These are phyloP conservation scores for Leptographium galeiforme DNA, from an alignment of 2,329 filamentous ascomycete species.

Conservation along the genomic window DNA sequence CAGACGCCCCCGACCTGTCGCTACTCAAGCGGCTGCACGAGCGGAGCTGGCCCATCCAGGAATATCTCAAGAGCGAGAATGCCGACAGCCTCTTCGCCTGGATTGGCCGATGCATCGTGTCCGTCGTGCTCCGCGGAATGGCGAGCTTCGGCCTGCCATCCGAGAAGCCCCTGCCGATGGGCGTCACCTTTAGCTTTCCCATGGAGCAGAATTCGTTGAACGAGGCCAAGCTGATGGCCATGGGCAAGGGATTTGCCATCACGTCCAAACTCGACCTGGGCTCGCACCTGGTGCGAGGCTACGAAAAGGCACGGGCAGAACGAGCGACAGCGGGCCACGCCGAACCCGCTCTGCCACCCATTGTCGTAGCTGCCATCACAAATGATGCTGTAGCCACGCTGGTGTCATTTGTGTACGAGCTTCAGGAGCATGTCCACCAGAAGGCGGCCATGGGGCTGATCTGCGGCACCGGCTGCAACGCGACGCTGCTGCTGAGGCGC, in stretches of 20 bases:
- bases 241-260: slow-evolving; percentile 59
- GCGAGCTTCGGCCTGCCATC: slow-evolving; percentile 26
- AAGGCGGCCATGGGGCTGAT: slow-evolving; percentile 69
- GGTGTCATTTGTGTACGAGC: slow-evolving; percentile 62
- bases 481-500: slow-evolving; percentile 59
- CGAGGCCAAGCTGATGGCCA: slow-evolving; percentile 49
- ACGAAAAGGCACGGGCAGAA: slow-evolving; percentile 31
- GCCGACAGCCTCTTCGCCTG: slow-evolving; percentile 65
- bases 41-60: slow-evolving; percentile 59
- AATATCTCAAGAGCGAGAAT: slow-evolving; percentile 61
- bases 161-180: slow-evolving; percentile 41
- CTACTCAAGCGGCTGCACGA: slow-evolving; percentile 45
- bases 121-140: slow-evolving; percentile 51
- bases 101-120: slow-evolving; percentile 66
- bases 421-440: slow-evolving; percentile 44
- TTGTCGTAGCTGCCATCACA: slow-evolving; percentile 62
- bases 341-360: slow-evolving; percentile 37
- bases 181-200: slow-evolving; percentile 59
- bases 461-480: slow-evolving; percentile 70
- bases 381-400: slow-evolving; percentile 74
- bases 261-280: slow-evolving; percentile 47
- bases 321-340: not conserved
- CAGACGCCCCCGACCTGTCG: not conserved
- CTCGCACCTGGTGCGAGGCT: slow-evolving; percentile 43
- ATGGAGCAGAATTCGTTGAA: slow-evolving; percentile 51